These are phyloP conservation scores for Saccharomyces hybrid DNA, from an alignment of 1,139 yeast species.

Conservation along the genomic window DNA sequence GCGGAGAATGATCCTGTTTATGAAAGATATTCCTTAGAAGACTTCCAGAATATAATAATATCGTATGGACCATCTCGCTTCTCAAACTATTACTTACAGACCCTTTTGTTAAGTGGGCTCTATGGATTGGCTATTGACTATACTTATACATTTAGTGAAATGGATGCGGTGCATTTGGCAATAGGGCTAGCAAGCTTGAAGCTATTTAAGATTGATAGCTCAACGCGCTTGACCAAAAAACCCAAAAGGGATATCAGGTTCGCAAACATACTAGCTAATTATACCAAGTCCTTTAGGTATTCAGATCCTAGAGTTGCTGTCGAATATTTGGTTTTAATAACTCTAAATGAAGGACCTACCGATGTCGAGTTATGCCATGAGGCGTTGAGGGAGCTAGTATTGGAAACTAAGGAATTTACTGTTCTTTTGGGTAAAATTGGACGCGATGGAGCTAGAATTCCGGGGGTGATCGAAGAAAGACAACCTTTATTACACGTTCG, in stretches of 20 bases:
- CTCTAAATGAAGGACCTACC: conserved; percentile 41
- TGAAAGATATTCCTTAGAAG: conserved; percentile 65
- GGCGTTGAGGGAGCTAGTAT: conserved; percentile 72
- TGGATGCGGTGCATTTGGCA: conserved; percentile 86
- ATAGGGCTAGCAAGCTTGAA: conserved; percentile 76
- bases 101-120: conserved; percentile 66
- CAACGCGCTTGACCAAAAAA: not conserved
- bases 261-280: conserved; percentile 55
- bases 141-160: conserved; percentile 58
- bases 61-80: conserved; percentile 71
- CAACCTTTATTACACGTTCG: conserved; percentile 56
- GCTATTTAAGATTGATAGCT: conserved; percentile 45
- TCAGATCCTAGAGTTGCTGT: conserved; percentile 88
- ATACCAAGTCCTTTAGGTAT: conserved; percentile 72
- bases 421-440: conserved; percentile 74
- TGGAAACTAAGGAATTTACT: conserved; percentile 79
- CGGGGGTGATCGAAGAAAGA: conserved; percentile 81
- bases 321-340: conserved; percentile 72
- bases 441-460: conserved; percentile 64
- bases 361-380: conserved; percentile 62
- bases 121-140: conserved; percentile 77
- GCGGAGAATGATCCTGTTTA: conserved; percentile 43
- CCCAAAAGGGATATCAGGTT: conserved; percentile 13
- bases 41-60: conserved; percentile 64
- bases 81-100: conserved; percentile 65